phyloP scores from a whole-genome alignment of 768 basidiomycete genomes.

The Termitomyces sp. region DNA sequence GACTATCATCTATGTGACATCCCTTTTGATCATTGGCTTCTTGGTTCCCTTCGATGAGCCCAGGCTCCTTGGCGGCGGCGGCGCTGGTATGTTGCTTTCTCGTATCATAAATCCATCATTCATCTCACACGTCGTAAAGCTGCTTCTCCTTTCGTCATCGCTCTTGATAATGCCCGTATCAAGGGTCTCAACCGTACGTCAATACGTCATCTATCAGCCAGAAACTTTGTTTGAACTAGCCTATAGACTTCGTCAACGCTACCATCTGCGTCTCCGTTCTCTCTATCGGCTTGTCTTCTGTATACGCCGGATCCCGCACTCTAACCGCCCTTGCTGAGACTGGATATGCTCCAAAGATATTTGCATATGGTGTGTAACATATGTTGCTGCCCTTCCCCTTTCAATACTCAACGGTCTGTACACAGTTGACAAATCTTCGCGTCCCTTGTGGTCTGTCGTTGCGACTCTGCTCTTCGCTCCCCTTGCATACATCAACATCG shows the following conservation, averaged over 20 bases:
- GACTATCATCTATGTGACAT: constrained; percentile 43
- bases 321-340: constrained; percentile 44
- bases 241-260: constrained; percentile 34
- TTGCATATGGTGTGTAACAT: constrained; percentile 30
- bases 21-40: constrained; percentile 41
- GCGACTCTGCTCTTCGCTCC: constrained; percentile 34
- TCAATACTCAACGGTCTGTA: neutral
- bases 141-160: constrained; percentile 45
- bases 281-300: constrained; percentile 42
- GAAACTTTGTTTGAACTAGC: neutral
- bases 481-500: constrained; percentile 37
- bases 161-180: constrained; percentile 35
- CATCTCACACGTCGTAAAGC: constrained; percentile 14
- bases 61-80: constrained; percentile 33
- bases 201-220: neutral
- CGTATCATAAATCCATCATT: too few species aligned
- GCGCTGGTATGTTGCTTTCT: constrained; percentile 21
- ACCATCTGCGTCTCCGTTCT: constrained; percentile 45
- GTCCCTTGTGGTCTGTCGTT: constrained; percentile 40
- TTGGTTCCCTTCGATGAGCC: constrained; percentile 33
- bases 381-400: neutral
- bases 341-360: constrained; percentile 42
- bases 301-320: constrained; percentile 44
- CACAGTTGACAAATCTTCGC: constrained; percentile 41
- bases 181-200: constrained; percentile 37